Base-by-base conservation (phyloP, 345 rosid species). In the Eucalyptus fibrosa region DNA sequence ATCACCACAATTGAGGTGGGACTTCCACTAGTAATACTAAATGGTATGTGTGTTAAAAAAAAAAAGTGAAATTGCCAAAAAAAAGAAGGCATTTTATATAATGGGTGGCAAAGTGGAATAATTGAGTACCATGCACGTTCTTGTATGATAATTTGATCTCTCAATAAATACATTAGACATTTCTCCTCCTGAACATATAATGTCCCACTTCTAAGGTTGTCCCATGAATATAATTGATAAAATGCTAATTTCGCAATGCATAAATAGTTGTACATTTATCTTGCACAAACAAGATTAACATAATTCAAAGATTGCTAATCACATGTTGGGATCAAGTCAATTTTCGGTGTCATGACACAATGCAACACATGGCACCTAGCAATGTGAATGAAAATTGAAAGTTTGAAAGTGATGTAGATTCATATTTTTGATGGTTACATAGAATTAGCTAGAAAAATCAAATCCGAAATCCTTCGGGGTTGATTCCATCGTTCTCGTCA, bases 401-500 rank as follows among this genome's bases (percentile, higher is more conserved):
- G 0, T 56, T 59, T 59, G 7, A 11, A 26, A 26, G 67, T 26
- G 4, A 12, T 55, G 60, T 55, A 9, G 5, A 26, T 26, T 59
- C 2, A 11, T 59, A 59, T 26, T 26, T 5, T 26, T 26, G 0
- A 59, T 59, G 67, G n/a, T 5, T 60, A 26, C 7, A 26, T 60
- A 26, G 67, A 26, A 28, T 59, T 59, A 26, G n/a, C 67, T 12
- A 59, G 67, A 26, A 26, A 59, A 59, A 11, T 59, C 67, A 59
- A 59, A 59, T 26, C 4, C 0, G 2, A 59, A 59, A 5, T 26
- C 67, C n/a, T 59, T 59, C 6, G 0, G 6, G 12, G 3, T 23
- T 12, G 1, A 24, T 56, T 56, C 28, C 62, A 23, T 56, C 62
- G 0, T 1, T 56, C 60, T 55, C 1, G 1, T 56, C 62, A 56